phyloP scores from a whole-genome alignment of 2,329 filamentous ascomycete species.

The Phyllosticta citriasiana region DNA sequence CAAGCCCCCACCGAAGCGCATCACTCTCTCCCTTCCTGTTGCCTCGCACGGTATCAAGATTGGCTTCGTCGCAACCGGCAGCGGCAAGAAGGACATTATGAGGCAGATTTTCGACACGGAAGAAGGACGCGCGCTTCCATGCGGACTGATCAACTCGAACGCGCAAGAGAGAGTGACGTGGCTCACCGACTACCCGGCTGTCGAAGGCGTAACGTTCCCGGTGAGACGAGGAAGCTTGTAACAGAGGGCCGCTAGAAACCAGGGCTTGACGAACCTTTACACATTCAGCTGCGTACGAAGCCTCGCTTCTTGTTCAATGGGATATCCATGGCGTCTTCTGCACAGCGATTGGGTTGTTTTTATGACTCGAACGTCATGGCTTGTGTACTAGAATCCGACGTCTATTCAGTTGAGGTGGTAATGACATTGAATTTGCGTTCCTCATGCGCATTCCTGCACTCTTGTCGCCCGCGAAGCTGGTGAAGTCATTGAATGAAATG shows the following conservation, averaged over 20 bases:
- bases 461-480: background rate
- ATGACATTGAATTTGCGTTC: background rate
- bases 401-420: background rate
- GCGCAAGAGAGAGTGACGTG: conserved; percentile 82
- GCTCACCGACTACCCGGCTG: conserved; percentile 83
- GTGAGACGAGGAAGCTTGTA: conserved; percentile 55
- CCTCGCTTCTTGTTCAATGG: conserved; percentile 8
- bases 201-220: conserved; percentile 77
- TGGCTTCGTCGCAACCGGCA: conserved; percentile 85
- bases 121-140: conserved; percentile 65
- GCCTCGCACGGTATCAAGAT: conserved; percentile 78
- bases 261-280: conserved; percentile 5
- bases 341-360: conserved; percentile 1
- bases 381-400: background rate
- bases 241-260: conserved; percentile 12
- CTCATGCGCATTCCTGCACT: background rate
- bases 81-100: conserved; percentile 80
- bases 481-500: background rate
- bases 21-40: conserved; percentile 87
- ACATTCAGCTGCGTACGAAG: background rate
- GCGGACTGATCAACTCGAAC: conserved; percentile 75
- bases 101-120: conserved; percentile 81
- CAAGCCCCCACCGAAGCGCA: conserved; percentile 82
- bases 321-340: conserved; percentile 9
- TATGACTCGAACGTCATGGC: background rate